Percentiles rank a stretch among this genome's conserved stretches.
Evolutionary conservation across 1,139 yeast species (phyloP).

Genomic region (Debaryomycetaceae sp.): DNA sequence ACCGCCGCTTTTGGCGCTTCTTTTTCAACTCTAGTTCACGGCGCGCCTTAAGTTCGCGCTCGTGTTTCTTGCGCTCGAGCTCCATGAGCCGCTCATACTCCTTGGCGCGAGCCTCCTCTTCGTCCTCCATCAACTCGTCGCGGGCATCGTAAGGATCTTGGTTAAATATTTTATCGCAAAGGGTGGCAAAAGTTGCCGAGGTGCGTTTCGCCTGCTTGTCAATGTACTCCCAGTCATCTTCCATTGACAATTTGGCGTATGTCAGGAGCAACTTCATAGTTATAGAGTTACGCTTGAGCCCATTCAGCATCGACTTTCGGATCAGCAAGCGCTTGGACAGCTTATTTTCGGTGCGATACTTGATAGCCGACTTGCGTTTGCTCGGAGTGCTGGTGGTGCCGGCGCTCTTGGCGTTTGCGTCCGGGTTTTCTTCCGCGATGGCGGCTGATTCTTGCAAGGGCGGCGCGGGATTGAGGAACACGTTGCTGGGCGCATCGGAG

Average conservation of each 20-base stretch:
- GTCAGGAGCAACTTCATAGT: slow-evolving; percentile 60
- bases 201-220: slow-evolving; percentile 68
- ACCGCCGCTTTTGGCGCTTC: slow-evolving; percentile 33
- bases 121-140: slow-evolving; percentile 40
- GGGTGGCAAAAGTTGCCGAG: slow-evolving; percentile 64
- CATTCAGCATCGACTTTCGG: slow-evolving; percentile 31
- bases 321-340: slow-evolving; percentile 29
- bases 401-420: slow-evolving; percentile 11
- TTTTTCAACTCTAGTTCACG: slow-evolving; percentile 36
- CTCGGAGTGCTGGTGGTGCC: slow-evolving; percentile 8
- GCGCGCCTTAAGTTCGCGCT: slow-evolving; percentile 35
- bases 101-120: slow-evolving; percentile 38
- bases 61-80: slow-evolving; percentile 39
- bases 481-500: slow-evolving; percentile 1
- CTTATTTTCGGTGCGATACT: slow-evolving; percentile 19
- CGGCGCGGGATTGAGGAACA: slow-evolving; percentile 10
- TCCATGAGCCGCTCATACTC: slow-evolving; percentile 42
- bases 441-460: slow-evolving; percentile 10
- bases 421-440: slow-evolving; percentile 10
- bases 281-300: slow-evolving; percentile 56
- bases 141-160: slow-evolving; percentile 45
- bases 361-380: slow-evolving; percentile 24
- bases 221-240: slow-evolving; percentile 59
- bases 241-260: slow-evolving; percentile 59
- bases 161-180: slow-evolving; percentile 66